These are phyloP conservation scores for thale cress (Arabidopsis thaliana) DNA, from an alignment of 345 rosid species.

Conservation along the genomic window DNA sequence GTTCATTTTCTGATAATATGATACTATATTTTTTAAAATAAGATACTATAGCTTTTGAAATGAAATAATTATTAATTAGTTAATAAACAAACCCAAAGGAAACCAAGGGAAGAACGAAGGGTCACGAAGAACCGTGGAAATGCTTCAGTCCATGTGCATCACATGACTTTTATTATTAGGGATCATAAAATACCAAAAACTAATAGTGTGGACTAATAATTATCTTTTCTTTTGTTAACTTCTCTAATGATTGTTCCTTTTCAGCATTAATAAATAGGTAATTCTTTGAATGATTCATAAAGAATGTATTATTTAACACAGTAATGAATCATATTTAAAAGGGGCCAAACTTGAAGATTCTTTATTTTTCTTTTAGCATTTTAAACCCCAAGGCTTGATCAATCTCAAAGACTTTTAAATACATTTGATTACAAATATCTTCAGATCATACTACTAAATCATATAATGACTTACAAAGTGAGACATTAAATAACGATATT, in stretches of 20 bases:
- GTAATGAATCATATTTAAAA: not conserved
- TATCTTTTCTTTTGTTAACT: slow-evolving; percentile 11
- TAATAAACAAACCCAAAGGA: slow-evolving; percentile 16
- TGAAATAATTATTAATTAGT: no score
- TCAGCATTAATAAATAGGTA: not conserved
- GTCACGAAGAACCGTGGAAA: slow-evolving; percentile 25
- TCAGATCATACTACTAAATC: no score
- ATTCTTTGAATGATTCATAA: not conserved
- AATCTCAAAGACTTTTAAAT: no score
- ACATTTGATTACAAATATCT: no score
- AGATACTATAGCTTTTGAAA: no score
- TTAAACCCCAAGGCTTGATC: no score
- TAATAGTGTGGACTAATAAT: slow-evolving; percentile 6
- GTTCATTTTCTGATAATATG: no score
- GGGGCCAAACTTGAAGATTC: not conserved
- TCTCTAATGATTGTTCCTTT: slow-evolving; percentile 25
- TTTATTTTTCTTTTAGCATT: no score
- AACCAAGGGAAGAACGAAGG: slow-evolving; percentile 24
- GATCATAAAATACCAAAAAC: slow-evolving; percentile 26
- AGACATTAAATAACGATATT: no score
- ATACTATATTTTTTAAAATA: no score
- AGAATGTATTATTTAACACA: not conserved
- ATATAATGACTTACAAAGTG: no score
- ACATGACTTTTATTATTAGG: slow-evolving; percentile 41
- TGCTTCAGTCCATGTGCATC: slow-evolving; percentile 45